A percentile compares a stretch with the other conserved stretches of the same genome.
These are phyloP conservation scores for Dryas integrifolia DNA, from an alignment of 331 rosid genomes.

Conservation along the genomic window DNA sequence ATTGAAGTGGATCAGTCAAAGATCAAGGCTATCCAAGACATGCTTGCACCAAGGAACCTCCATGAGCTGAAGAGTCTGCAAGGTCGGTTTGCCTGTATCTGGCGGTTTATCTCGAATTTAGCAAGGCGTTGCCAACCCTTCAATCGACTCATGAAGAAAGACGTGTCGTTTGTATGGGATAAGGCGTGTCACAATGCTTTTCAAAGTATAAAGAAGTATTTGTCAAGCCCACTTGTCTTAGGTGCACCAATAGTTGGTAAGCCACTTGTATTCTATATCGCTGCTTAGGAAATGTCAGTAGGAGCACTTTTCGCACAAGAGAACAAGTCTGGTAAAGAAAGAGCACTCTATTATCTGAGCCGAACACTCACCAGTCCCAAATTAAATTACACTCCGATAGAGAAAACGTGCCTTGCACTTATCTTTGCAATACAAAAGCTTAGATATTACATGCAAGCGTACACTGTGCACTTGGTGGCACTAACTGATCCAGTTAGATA, in stretches of 20 bases:
- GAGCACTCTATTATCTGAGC: not conserved
- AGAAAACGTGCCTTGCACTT: conserved; percentile 11
- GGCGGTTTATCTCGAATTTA: no score
- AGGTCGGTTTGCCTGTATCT: no score
- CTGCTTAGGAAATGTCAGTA: not conserved
- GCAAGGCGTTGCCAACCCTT: no score
- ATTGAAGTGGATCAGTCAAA: no score
- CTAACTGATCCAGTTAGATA: not conserved
- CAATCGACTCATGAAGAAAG: no score
- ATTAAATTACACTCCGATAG: not conserved
- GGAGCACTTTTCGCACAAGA: not conserved
- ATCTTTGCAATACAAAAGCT: not conserved
- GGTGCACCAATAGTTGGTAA: not conserved
- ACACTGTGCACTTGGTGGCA: not conserved
- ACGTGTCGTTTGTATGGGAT: not conserved
- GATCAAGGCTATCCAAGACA: no score
- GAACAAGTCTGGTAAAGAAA: not conserved
- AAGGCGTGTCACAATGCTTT: not conserved
- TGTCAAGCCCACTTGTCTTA: not conserved
- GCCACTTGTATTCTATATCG: not conserved
- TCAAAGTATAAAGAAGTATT: not conserved
- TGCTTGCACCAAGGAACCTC: no score
- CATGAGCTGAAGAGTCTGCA: no score
- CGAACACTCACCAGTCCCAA: not conserved
- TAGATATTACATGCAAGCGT: not conserved